These are phyloP conservation scores for Chalciporus sp. DNA, from an alignment of 1,284 basidiomycete genomes.

Conservation along the genomic window DNA sequence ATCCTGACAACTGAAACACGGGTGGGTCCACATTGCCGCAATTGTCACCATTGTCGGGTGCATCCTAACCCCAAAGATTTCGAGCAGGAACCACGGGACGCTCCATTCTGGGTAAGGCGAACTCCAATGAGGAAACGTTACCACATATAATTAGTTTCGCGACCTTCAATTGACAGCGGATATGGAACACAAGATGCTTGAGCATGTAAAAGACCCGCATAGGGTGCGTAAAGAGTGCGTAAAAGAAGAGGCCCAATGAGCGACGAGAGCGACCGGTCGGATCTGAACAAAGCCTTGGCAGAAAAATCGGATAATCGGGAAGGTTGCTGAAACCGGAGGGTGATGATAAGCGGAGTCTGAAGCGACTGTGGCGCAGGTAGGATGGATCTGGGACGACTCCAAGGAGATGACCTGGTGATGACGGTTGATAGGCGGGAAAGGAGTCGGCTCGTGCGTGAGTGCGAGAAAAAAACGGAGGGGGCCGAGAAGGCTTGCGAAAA, in stretches of 20 bases:
- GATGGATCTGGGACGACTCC: neutral
- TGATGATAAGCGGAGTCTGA: conserved; percentile 20
- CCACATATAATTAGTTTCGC: neutral
- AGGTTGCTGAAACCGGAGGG: too few species aligned
- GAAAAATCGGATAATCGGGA: too few species aligned
- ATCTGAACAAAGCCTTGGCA: conserved; percentile 1
- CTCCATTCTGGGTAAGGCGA: neutral
- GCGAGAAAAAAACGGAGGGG: neutral
- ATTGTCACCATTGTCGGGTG: too few species aligned
- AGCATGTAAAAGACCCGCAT: neutral
- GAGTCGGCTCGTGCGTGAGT: too few species aligned
- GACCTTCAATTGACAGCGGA: neutral
- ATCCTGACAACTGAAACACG: conserved; percentile 1
- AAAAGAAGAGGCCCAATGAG: neutral
- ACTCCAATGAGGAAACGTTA: conserved; percentile 1
- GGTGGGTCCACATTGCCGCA: neutral
- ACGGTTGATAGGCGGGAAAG: neutral
- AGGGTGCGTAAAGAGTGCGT: neutral
- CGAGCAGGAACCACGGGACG: too few species aligned
- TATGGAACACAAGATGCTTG: neutral
- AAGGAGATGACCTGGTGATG: neutral
- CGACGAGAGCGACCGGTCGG: neutral
- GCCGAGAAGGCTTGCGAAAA: neutral
- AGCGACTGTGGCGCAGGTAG: neutral
- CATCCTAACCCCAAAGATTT: too few species aligned